Conservation (phyloP, 768 basidiomycete genomes). For the Peribolospora baueri region DNA sequence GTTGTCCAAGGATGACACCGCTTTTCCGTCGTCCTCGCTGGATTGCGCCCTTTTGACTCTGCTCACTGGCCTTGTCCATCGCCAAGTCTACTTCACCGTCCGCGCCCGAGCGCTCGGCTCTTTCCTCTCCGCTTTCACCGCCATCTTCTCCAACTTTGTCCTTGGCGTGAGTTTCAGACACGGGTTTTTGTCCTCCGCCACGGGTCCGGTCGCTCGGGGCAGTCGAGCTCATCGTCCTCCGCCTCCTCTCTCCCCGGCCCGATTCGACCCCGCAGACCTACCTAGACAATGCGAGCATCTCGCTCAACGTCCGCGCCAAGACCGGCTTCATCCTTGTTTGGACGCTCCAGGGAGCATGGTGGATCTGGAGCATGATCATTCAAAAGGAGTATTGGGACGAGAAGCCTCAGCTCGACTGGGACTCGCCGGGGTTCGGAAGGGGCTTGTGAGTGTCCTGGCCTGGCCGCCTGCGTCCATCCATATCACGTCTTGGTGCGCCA, state of each 20-base stretch:
- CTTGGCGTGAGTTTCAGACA: background rate
- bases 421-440: background rate
- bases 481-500: too few relatives aligned
- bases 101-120: slow-evolving; percentile 6
- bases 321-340: background rate
- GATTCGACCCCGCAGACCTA: background rate
- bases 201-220: background rate
- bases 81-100: slow-evolving; percentile 2
- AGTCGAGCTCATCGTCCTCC: too few relatives aligned
- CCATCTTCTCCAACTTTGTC: slow-evolving; percentile 4
- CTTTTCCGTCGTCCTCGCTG: too few relatives aligned
- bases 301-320: slow-evolving; percentile 1
- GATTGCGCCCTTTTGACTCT: too few relatives aligned
- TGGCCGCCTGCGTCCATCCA: too few relatives aligned
- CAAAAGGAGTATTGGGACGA: background rate
- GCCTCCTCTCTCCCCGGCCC: background rate
- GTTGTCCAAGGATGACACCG: too few relatives aligned
- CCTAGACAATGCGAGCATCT: background rate
- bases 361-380: slow-evolving; percentile 3
- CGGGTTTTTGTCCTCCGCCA: background rate
- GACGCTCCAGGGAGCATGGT: background rate
- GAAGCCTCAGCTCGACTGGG: slow-evolving; percentile 1
- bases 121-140: slow-evolving; percentile 4
- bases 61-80: too few relatives aligned
- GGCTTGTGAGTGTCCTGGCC: background rate